A percentile compares a stretch with the other conserved stretches of the same genome.
Conservation (phyloP, 768 basidiomycete genomes). For the Russula sp. region DNA sequence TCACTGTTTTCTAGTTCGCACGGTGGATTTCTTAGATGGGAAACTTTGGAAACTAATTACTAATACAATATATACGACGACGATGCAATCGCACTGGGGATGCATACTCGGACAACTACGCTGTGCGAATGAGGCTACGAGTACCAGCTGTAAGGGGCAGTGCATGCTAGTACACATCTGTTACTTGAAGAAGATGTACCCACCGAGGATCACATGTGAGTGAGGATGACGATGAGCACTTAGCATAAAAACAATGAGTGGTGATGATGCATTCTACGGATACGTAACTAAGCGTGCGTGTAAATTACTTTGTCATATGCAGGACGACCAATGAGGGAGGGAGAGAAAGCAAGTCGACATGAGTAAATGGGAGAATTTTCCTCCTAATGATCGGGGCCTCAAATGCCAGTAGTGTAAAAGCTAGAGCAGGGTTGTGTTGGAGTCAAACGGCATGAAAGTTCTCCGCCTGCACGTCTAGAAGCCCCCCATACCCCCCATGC, state of each 20-base stretch:
- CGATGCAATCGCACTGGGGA: too few species aligned
- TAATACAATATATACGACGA: background rate
- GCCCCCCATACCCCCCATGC: constrained; percentile 55
- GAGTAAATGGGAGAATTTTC: background rate
- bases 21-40: background rate
- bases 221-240: background rate
- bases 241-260: constrained; percentile 13
- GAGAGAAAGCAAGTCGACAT: background rate
- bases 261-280: constrained; percentile 14
- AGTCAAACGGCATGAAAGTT: background rate
- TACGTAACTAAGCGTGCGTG: constrained; percentile 12
- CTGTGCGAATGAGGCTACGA: too few species aligned
- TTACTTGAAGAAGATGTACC: too few species aligned
- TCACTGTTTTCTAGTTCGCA: background rate
- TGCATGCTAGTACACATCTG: background rate
- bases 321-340: background rate
- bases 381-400: background rate
- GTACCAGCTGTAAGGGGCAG: too few species aligned
- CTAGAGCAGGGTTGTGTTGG: background rate
- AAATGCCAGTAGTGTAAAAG: background rate
- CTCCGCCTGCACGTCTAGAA: constrained; percentile 28
- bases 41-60: background rate
- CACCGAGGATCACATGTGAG: background rate
- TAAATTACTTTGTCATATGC: constrained; percentile 14
- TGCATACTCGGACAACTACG: too few species aligned